Evolutionary conservation across 176 grass and related monocot genomes (phyloP).

Genomic region (Coix lacrymajobi): DNA sequence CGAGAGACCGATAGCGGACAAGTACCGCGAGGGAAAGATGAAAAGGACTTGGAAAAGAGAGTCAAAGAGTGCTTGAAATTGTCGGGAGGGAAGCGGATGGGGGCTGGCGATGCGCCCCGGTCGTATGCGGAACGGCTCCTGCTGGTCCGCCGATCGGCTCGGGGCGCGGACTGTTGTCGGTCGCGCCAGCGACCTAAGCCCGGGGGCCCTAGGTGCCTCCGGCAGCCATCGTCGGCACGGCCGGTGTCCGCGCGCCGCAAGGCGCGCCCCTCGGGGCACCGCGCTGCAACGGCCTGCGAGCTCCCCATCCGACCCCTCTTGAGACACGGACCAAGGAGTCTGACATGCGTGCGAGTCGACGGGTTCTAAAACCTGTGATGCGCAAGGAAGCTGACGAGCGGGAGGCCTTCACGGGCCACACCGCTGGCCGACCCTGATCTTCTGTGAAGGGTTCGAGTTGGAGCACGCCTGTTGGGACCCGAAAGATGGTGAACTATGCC

Average conservation of each 20-base stretch:
- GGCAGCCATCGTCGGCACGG: too few species aligned
- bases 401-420: not conserved
- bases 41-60: conserved; percentile 81
- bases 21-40: conserved; percentile 52
- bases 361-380: too few species aligned
- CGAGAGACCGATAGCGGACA: conserved; percentile 36
- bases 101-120: conserved; percentile 36
- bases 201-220: too few species aligned
- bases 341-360: too few species aligned
- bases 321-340: too few species aligned
- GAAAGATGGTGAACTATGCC: conserved; percentile 89
- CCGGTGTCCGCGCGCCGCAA: too few species aligned
- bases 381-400: not conserved
- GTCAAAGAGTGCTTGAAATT: conserved; percentile 75
- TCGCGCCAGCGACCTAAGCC: too few species aligned
- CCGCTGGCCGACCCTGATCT: conserved; percentile 54
- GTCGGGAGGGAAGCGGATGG: conserved; percentile 56
- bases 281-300: too few species aligned
- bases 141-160: not conserved
- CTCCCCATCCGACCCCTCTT: too few species aligned
- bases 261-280: too few species aligned
- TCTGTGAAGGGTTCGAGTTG: conserved; percentile 80
- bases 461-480: conserved; percentile 72
- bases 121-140: not conserved
- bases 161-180: too few species aligned